A percentile compares a stretch with the other conserved stretches of the same genome.
phyloP scores from a whole-genome alignment of 179 eudicot genomes.

The Gypsophila paniculata region DNA sequence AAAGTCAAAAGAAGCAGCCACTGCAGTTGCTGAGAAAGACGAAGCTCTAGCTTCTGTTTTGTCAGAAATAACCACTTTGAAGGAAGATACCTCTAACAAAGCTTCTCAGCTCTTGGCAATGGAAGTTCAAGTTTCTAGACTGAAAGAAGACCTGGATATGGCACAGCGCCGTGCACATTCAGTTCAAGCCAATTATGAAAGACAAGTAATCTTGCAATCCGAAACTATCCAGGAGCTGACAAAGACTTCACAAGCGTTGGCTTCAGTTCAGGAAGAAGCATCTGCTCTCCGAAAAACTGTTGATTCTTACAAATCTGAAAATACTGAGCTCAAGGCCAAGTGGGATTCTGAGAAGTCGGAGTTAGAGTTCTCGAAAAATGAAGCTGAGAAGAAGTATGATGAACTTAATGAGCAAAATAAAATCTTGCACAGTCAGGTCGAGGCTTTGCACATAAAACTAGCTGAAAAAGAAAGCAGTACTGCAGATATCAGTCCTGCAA shows the following conservation, averaged over 20 bases:
- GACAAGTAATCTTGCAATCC: constrained; percentile 91
- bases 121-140: constrained; percentile 52
- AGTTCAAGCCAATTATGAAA: constrained; percentile 78
- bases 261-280: constrained; percentile 60
- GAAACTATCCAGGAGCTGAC: constrained; percentile 95
- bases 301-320: constrained; percentile 61
- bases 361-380: constrained; percentile 57
- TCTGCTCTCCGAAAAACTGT: constrained; percentile 54
- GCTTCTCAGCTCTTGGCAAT: constrained; percentile 49
- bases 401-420: constrained; percentile 91
- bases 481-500: constrained; percentile 41
- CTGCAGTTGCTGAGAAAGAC: constrained; percentile 54
- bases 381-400: constrained; percentile 58
- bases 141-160: constrained; percentile 70
- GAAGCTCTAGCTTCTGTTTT: constrained; percentile 58
- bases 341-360: constrained; percentile 69
- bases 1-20: constrained; percentile 59
- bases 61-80: constrained; percentile 52
- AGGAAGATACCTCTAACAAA: constrained; percentile 56
- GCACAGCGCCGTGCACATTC: constrained; percentile 67
- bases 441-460: constrained; percentile 75
- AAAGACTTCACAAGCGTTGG: constrained; percentile 80
- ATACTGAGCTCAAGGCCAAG: constrained; percentile 60
- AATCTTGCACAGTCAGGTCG: constrained; percentile 69
- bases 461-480: constrained; percentile 62